Percentiles rank a stretch among this genome's conserved stretches.
Conservation (phyloP, 345 rosid species). For the Mercurialis annua region DNA sequence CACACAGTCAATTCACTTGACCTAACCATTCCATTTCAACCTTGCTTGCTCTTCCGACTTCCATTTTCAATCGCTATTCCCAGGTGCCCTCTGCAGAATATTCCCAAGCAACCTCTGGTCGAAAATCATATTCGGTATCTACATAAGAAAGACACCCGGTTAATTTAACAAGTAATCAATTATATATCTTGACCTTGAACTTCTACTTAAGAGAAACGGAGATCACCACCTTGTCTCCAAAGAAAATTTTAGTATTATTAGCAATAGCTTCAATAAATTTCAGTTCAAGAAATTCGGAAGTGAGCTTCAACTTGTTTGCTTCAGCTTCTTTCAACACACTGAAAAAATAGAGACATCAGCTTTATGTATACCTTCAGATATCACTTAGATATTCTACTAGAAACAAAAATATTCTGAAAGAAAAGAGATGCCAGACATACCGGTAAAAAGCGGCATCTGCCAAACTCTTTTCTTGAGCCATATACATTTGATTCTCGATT, state of each 20-base stretch:
- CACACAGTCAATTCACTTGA: not conserved
- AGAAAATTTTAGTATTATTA: slow-evolving; percentile 80
- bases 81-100: slow-evolving; percentile 45
- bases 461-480: slow-evolving; percentile 71
- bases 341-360: slow-evolving; percentile 15
- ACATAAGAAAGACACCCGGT: slow-evolving; percentile 7
- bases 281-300: slow-evolving; percentile 85
- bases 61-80: slow-evolving; percentile 15
- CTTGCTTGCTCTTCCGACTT: slow-evolving; percentile 6
- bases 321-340: slow-evolving; percentile 80
- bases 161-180: not conserved
- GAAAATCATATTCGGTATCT: slow-evolving; percentile 81
- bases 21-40: not conserved
- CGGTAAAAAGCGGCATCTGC: slow-evolving; percentile 86
- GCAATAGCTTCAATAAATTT: slow-evolving; percentile 85
- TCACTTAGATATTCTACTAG: not conserved
- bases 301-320: slow-evolving; percentile 87
- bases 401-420: not conserved
- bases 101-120: slow-evolving; percentile 89
- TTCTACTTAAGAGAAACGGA: not conserved
- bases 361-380: not conserved
- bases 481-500: slow-evolving; percentile 76
- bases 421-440: slow-evolving; percentile 32
- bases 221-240: slow-evolving; percentile 68
- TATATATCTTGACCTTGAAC: too few relatives aligned